Percentiles rank a stretch among this genome's conserved stretches.
These are phyloP conservation scores for Cenococcum geophilum DNA, from an alignment of 495 filamentous ascomycete genomes.

Conservation along the genomic window DNA sequence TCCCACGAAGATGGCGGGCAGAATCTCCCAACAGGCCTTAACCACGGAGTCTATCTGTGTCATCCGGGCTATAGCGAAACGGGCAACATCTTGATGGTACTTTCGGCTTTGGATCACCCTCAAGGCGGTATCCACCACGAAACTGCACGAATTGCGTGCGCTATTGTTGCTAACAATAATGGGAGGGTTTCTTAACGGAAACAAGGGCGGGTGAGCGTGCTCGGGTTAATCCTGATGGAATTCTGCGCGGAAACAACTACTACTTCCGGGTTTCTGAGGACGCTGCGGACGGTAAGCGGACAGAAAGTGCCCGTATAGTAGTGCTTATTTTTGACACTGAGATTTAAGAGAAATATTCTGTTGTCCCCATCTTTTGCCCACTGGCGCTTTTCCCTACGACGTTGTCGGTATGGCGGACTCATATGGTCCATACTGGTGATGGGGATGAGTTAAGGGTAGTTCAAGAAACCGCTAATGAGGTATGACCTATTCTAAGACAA, in stretches of 20 bases:
- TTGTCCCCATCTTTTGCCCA: too few species aligned
- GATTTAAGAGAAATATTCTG: too few species aligned
- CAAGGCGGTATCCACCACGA: constrained; percentile 12
- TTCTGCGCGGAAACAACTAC: constrained; percentile 11
- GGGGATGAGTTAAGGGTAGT: too few species aligned
- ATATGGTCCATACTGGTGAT: too few species aligned
- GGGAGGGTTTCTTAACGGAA: neutral
- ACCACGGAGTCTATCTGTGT: constrained; percentile 7
- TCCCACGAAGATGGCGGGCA: constrained; percentile 11
- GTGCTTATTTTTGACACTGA: too few species aligned
- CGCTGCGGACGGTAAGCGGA: too few species aligned
- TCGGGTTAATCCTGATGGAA: constrained; percentile 8
- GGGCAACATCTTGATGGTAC: constrained; percentile 10
- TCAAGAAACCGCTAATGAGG: too few species aligned
- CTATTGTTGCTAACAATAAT: constrained; percentile 15
- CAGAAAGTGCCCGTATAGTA: too few species aligned
- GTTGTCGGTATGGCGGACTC: too few species aligned
- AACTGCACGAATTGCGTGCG: constrained; percentile 16
- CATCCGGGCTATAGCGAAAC: constrained; percentile 13
- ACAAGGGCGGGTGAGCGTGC: constrained; percentile 1
- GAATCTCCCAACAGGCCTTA: constrained; percentile 13
- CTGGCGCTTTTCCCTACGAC: too few species aligned
- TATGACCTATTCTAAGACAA: too few species aligned
- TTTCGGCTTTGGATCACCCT: constrained; percentile 13
- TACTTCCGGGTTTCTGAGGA: too few species aligned